Evolutionary conservation across 768 basidiomycete genomes (phyloP), one percentile per base, ranked within the genome.

Genomic region (Boletus sensibilis): DNA sequence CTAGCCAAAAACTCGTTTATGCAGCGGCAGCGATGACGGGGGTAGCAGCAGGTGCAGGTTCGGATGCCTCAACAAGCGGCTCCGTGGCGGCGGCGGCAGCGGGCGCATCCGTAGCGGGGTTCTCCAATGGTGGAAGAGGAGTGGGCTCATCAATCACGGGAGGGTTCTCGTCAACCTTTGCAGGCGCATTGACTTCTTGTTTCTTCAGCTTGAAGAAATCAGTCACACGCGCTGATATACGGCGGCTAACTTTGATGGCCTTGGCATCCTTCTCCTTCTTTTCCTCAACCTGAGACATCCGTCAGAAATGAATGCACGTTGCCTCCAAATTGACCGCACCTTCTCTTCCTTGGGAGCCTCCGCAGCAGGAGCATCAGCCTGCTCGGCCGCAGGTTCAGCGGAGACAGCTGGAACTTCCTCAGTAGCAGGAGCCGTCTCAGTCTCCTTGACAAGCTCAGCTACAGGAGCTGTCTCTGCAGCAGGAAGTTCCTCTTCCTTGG

Each of bases 81-180:
- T 77, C 79, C 12, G 63, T 50, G 5, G 74, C 64, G 42, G 72
- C 64, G 42, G 72, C 68, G 38, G 72, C 55, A 5, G 73, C 63
- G 27, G 76, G 62, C 16, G 76, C 66, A 62, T 82, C 82, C 21
- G 79, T 74, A 20, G 85, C 86, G 37, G 90, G 86, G 71, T 89
- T 82, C 77, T 92, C 91, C 61, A 95, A 79, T 56, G 93, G 92
- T 52, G 90, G 91, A 60, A 94, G 83, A 12, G 88, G 88, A 31
- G 81, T 65, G 47, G 90, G 90, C 75, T 90, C 85, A 48, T 92
- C 93, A 63, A 94, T 89, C 79, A 86, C 85, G 62, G 93, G 92
- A 38, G 93, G 91, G 71, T 91, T 80, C 78, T 93, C 90, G 60
- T 92, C 88, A 55, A 94, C 90, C 80, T 92, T 94, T 44, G 90